Conservation (phyloP, 2,329 filamentous ascomycete genomes). For the Cryphonectria naterciae region DNA sequence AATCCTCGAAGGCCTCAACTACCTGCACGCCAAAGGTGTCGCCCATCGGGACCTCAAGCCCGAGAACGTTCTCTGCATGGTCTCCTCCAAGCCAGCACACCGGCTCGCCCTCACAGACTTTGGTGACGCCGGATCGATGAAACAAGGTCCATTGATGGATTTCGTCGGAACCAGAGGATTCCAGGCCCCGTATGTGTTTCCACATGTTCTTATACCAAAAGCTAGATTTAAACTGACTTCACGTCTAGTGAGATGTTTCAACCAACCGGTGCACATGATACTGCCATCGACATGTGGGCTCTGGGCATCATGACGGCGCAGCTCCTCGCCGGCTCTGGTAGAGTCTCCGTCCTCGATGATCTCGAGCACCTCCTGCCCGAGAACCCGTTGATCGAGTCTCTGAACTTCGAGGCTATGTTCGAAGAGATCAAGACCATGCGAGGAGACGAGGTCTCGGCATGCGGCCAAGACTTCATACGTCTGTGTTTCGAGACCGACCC, state of each 20-base stretch:
- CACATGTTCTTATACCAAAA: too few relatives aligned
- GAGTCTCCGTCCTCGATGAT: slow-evolving; percentile 27
- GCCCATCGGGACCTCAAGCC: slow-evolving; percentile 59
- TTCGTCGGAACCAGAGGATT: slow-evolving; percentile 51
- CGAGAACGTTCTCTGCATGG: slow-evolving; percentile 56
- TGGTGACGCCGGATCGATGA: slow-evolving; percentile 51
- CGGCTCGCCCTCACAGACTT: slow-evolving; percentile 58
- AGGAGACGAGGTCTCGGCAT: slow-evolving; percentile 30
- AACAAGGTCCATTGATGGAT: slow-evolving; percentile 48
- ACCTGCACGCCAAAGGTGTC: slow-evolving; percentile 54
- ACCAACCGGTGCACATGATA: slow-evolving; percentile 36
- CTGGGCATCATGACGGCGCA: slow-evolving; percentile 51
- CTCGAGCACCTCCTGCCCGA: not conserved
- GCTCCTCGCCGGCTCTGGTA: slow-evolving; percentile 34
- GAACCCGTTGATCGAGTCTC: slow-evolving; percentile 28
- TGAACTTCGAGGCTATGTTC: slow-evolving; percentile 29
- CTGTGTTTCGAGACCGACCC: slow-evolving; percentile 41
- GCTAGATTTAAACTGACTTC: slow-evolving; percentile 9
- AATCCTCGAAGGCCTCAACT: slow-evolving; percentile 49
- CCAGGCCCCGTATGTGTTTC: slow-evolving; percentile 52
- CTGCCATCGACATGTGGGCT: slow-evolving; percentile 57
- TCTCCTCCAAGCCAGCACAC: slow-evolving; percentile 47
- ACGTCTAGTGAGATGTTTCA: slow-evolving; percentile 45
- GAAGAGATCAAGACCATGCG: slow-evolving; percentile 12
- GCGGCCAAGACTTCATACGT: slow-evolving; percentile 40